Evolutionary conservation across 805 yeast species (phyloP).

Genomic region (Kluyveromyces wickerhamii): DNA sequence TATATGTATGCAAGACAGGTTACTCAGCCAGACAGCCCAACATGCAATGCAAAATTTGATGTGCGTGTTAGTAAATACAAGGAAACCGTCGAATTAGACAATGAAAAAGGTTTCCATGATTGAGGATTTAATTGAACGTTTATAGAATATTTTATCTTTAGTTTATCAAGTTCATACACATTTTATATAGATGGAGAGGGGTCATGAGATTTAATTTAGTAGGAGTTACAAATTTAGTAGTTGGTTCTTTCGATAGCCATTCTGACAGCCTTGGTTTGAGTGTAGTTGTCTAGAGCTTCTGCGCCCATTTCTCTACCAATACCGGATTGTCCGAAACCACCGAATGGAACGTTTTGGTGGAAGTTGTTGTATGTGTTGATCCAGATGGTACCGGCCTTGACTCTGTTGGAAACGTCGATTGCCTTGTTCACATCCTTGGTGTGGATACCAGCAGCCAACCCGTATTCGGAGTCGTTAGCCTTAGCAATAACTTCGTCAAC

Average conservation of each 20-base stretch:
- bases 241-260: slow-evolving; percentile 39
- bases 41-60: too few species aligned
- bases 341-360: slow-evolving; percentile 82
- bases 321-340: slow-evolving; percentile 86
- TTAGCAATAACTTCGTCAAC: slow-evolving; percentile 64
- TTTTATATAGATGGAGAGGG: too few species aligned
- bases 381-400: slow-evolving; percentile 80
- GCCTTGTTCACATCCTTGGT: slow-evolving; percentile 62
- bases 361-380: slow-evolving; percentile 79
- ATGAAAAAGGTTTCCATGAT: too few species aligned
- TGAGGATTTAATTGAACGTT: too few species aligned
- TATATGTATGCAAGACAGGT: too few species aligned
- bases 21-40: too few species aligned
- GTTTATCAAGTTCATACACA: too few species aligned
- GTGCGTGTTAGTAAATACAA: too few species aligned
- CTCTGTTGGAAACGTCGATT: slow-evolving; percentile 52
- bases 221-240: slow-evolving; percentile 1
- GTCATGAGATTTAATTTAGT: too few species aligned
- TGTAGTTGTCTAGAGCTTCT: slow-evolving; percentile 75
- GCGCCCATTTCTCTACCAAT: slow-evolving; percentile 87
- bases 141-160: too few species aligned
- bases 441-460: slow-evolving; percentile 85
- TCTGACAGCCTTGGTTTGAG: slow-evolving; percentile 76
- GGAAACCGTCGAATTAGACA: too few species aligned
- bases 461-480: slow-evolving; percentile 75